phyloP scores from a whole-genome alignment of 208 protist species.

The Chromosphaera perkinsii region DNA sequence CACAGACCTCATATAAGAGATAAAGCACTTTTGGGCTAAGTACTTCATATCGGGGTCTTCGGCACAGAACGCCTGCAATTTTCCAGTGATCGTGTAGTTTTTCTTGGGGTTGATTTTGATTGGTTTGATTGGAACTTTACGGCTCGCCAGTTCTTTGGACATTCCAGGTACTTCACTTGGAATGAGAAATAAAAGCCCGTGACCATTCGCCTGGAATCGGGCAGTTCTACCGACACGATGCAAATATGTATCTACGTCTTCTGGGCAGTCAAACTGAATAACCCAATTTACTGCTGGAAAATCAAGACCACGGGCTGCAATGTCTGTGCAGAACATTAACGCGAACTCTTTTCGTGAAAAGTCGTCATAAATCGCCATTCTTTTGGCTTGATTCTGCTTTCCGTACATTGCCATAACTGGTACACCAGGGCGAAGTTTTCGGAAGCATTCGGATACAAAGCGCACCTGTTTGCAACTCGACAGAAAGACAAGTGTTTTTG shows the following conservation, averaged over 20 bases:
- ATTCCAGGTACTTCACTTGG: constrained; percentile 70
- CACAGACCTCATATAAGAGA: constrained; percentile 89
- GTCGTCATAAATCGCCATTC: constrained; percentile 52
- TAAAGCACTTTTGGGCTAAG: constrained; percentile 93
- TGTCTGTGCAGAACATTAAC: constrained; percentile 69
- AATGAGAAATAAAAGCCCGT: constrained; percentile 80
- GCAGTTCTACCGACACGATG: constrained; percentile 80
- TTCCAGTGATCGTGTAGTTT: constrained; percentile 61
- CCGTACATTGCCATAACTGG: constrained; percentile 62
- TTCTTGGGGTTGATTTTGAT: constrained; percentile 71
- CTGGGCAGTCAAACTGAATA: constrained; percentile 94
- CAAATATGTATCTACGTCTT: constrained; percentile 94
- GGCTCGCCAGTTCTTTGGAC: constrained; percentile 32
- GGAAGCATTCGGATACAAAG: constrained; percentile 68
- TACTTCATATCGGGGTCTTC: constrained; percentile 85
- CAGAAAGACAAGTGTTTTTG: constrained; percentile 96
- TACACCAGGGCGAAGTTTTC: constrained; percentile 58
- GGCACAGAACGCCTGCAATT: constrained; percentile 79
- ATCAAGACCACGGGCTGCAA: constrained; percentile 82
- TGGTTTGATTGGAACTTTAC: constrained; percentile 63
- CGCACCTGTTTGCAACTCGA: constrained; percentile 92
- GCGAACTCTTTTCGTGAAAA: constrained; percentile 43
- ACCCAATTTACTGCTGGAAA: constrained; percentile 97
- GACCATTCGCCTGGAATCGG: constrained; percentile 79
- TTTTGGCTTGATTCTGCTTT: constrained; percentile 61